Evolutionary conservation across 306 rosid genomes (phyloP), one percentile per base, ranked within the genome.

Genomic region (Mimosa pudica): DNA sequence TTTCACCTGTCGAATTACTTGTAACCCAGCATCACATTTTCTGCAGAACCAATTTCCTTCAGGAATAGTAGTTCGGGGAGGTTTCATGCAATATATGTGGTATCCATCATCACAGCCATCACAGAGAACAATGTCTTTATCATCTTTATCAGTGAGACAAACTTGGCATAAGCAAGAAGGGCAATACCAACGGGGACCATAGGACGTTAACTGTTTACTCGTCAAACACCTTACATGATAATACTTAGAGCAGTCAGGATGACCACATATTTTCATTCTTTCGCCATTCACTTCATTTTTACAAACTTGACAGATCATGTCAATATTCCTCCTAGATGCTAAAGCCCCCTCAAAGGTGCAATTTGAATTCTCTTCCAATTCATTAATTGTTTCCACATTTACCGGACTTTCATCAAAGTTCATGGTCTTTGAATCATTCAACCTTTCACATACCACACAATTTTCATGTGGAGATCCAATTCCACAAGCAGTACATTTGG

Each of bases 41-140:
- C 69, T 83, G 83, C 99, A 96, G 82, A 90, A 96, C 98, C 98
- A 96, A 77, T 88, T 84, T 12, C 96, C 97, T 4, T 10, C 68
- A 16, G 99, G 99, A 81, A 96, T 84, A 61, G 80, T 74, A 52
- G 77, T 47, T 17, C 32, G 92, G 2, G 91, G 88, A 38, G 98
- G 98, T 45, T 86, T 74, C 96, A 92, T 73, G 88, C 99, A 96
- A 79, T 91, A 89, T 73, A 91, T 80, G 80, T 96, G 99, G 89
- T 84, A 89, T n/a, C 88, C 98, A 71, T 93, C 88, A 82, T 96
- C 99, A 17, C 99, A 96, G 71, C 96, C 97, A 78, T 96, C 99
- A 71, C 99, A 96, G 24, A 96, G 82, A 67, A 93, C 90, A 77
- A 93, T 87, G 86, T 81, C 68, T 57, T 87, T 86, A 74, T 96